Conservation (phyloP, 1,284 basidiomycete genomes). For the Malassezia dermatis region DNA sequence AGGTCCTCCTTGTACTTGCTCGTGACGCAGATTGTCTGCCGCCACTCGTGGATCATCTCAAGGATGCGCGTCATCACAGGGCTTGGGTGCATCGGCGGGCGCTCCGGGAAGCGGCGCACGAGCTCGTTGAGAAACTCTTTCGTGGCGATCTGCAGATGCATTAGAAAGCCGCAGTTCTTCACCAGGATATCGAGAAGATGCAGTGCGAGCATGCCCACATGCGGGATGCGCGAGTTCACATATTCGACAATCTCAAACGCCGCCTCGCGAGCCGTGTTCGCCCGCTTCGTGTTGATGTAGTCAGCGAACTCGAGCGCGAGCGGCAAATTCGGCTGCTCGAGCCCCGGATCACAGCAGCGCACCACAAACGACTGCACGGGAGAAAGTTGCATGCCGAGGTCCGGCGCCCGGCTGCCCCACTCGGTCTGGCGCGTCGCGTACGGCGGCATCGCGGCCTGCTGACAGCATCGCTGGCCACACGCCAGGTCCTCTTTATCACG, state of each 20-base stretch:
- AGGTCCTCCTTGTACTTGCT: conserved; percentile 93
- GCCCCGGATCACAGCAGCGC: conserved; percentile 75
- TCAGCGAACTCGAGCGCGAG: conserved; percentile 87
- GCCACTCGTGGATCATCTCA: conserved; percentile 89
- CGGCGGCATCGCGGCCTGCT: neutral
- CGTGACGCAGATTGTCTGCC: conserved; percentile 77
- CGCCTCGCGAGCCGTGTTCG: conserved; percentile 87
- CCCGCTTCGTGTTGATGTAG: conserved; percentile 86
- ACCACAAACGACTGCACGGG: conserved; percentile 48
- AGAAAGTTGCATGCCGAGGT: conserved; percentile 27
- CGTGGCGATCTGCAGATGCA: conserved; percentile 94
- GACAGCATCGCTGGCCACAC: neutral
- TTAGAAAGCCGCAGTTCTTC: conserved; percentile 87
- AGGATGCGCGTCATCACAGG: conserved; percentile 89
- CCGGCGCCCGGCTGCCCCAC: conserved; percentile 34
- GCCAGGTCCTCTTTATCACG: neutral
- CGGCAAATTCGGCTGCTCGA: conserved; percentile 80
- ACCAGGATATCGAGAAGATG: conserved; percentile 78
- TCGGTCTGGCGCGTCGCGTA: conserved; percentile 19
- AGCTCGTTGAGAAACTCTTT: conserved; percentile 99
- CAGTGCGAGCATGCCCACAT: conserved; percentile 68
- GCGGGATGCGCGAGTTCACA: conserved; percentile 79
- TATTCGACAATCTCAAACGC: conserved; percentile 70
- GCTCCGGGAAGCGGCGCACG: conserved; percentile 91
- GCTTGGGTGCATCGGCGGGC: conserved; percentile 85